Conservation (phyloP, 106 monocot genomes). For the Narthecium ossifragum region DNA sequence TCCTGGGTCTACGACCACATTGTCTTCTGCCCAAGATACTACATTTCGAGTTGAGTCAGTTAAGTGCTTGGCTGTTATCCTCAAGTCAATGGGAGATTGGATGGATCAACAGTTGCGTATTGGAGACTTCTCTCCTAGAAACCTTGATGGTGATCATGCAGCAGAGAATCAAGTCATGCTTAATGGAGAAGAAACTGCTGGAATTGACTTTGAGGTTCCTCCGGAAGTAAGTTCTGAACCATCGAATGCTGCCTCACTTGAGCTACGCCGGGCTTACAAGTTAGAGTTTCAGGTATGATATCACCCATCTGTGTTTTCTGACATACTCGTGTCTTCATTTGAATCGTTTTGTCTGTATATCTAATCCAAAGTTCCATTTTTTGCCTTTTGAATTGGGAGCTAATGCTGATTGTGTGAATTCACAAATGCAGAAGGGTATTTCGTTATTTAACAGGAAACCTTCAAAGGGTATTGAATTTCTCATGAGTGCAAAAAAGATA, state of each 20-base stretch:
- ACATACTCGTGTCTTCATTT: too few relatives aligned
- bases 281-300: constrained; percentile 76
- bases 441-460: constrained; percentile 96
- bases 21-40: constrained; percentile 73
- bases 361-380: not conserved
- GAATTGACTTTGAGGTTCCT: constrained; percentile 62
- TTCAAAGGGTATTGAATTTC: constrained; percentile 91
- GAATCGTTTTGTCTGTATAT: not conserved
- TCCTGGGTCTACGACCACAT: constrained; percentile 70
- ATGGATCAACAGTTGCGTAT: constrained; percentile 84
- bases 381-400: not conserved
- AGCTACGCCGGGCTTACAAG: constrained; percentile 81
- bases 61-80: constrained; percentile 72
- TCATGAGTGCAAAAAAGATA: constrained; percentile 77
- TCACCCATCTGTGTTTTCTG: not conserved
- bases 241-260: constrained; percentile 71
- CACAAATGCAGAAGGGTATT: constrained; percentile 89
- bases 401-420: constrained; percentile 16
- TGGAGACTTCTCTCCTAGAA: constrained; percentile 54
- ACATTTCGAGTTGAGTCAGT: constrained; percentile 81
- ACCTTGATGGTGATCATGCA: constrained; percentile 46
- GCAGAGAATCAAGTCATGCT: constrained; percentile 35
- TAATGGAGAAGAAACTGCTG: constrained; percentile 64
- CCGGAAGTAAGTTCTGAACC: constrained; percentile 58
- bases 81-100: constrained; percentile 89